A percentile compares a stretch with the other conserved stretches of the same genome.
Conservation (phyloP, 768 basidiomycete species). For the Auriscalpium microsporum region DNA sequence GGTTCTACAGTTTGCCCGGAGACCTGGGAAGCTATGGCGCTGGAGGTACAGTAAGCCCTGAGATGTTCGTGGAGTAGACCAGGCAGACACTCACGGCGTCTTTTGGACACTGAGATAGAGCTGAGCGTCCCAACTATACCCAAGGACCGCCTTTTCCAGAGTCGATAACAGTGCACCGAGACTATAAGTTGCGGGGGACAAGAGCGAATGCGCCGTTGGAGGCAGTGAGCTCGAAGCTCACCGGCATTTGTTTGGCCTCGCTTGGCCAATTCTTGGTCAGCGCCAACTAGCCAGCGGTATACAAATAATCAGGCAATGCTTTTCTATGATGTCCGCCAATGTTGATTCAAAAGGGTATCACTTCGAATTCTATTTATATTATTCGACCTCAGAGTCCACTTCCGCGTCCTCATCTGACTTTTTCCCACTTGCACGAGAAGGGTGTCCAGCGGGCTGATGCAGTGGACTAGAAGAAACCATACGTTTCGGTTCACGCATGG, state of each 20-base stretch:
- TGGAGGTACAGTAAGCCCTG: no score
- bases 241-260: conserved; percentile 6
- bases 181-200: no score
- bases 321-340: no score
- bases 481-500: not conserved
- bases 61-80: no score
- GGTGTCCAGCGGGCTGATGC: not conserved
- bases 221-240: not conserved
- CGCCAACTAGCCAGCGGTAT: not conserved
- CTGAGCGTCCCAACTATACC: no score
- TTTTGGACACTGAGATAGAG: no score
- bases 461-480: not conserved
- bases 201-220: not conserved
- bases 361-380: not conserved
- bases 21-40: no score
- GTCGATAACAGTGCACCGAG: no score
- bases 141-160: no score
- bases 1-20: no score
- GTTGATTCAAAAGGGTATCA: no score
- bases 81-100: no score
- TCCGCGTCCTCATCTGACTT: not conserved
- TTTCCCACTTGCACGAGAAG: not conserved
- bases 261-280: not conserved
- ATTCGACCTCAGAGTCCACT: not conserved
- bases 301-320: not conserved